Evolutionary conservation across 2,329 filamentous ascomycete species (phyloP).

Genomic region (Pezicula carpinea): DNA sequence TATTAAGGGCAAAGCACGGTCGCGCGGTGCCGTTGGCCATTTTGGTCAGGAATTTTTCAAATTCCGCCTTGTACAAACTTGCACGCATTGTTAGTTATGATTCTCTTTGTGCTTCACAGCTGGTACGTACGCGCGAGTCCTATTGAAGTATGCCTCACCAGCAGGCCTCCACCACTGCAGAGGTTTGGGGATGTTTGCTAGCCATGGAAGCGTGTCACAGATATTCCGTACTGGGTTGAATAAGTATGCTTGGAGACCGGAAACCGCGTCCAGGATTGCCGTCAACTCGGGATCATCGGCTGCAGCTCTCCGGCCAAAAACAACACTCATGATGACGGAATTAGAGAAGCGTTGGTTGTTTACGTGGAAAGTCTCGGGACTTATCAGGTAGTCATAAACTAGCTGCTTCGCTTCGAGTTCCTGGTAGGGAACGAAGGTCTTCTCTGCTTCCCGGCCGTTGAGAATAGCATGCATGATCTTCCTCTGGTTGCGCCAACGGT

Average conservation of each 20-base stretch:
- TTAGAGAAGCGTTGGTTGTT: constrained; percentile 25
- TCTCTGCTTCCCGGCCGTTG: constrained; percentile 12
- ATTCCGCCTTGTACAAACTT: constrained; percentile 22
- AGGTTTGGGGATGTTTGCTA: constrained; percentile 25
- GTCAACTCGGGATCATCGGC: constrained; percentile 15
- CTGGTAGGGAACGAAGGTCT: constrained; percentile 19
- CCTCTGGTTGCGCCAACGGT: constrained; percentile 22
- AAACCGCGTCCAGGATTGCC: constrained; percentile 18
- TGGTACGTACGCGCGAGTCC: constrained; percentile 9
- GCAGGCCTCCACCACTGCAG: constrained; percentile 26
- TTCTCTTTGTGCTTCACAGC: not conserved
- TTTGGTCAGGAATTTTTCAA: constrained; percentile 17
- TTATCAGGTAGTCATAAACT: constrained; percentile 20
- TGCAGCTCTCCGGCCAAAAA: constrained; percentile 21
- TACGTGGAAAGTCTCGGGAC: constrained; percentile 18
- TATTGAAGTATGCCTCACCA: constrained; percentile 18
- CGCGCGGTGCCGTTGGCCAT: constrained; percentile 20
- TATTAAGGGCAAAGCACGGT: constrained; percentile 26
- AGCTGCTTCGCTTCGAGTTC: constrained; percentile 25
- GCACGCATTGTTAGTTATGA: not conserved
- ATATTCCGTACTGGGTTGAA: constrained; percentile 27
- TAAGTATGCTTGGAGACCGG: constrained; percentile 17
- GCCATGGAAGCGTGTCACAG: constrained; percentile 28
- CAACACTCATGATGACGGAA: constrained; percentile 27
- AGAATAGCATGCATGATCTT: constrained; percentile 28